A percentile compares a stretch with the other conserved stretches of the same genome.
Conservation (phyloP, 106 monocot species). For the Dendrobium huoshanense region DNA sequence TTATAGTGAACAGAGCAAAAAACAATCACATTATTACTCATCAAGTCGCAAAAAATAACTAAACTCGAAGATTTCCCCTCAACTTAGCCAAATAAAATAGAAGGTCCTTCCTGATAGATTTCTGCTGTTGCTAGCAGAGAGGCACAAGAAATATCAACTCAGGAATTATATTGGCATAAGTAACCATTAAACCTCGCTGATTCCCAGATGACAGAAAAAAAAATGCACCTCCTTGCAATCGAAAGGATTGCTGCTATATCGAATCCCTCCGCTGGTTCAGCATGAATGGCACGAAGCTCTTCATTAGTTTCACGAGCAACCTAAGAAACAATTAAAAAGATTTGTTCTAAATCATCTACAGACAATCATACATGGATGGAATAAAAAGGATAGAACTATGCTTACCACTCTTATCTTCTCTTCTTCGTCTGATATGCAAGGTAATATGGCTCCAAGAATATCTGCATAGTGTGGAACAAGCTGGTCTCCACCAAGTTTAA, state of each 20-base stretch:
- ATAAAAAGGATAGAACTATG: not conserved
- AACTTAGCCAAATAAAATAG: constrained; percentile 3
- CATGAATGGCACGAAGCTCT: constrained; percentile 72
- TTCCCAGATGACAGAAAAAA: constrained; percentile 13
- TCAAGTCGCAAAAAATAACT: not conserved
- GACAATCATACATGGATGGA: not conserved
- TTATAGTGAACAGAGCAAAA: not conserved
- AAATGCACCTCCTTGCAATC: constrained; percentile 76
- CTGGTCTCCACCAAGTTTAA: constrained; percentile 87
- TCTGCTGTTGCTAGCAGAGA: constrained; percentile 11
- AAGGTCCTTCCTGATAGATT: not conserved
- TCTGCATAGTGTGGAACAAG: constrained; percentile 92
- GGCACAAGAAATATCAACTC: constrained; percentile 14
- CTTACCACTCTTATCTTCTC: constrained; percentile 65
- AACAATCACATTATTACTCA: not conserved
- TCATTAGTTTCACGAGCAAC: constrained; percentile 99
- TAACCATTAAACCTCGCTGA: constrained; percentile 29
- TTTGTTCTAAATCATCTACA: not conserved
- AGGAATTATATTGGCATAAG: constrained; percentile 19
- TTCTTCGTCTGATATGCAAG: constrained; percentile 93
- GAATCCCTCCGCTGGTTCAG: constrained; percentile 80
- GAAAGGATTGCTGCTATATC: constrained; percentile 71
- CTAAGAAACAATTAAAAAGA: constrained; percentile 11
- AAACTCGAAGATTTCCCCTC: not conserved
- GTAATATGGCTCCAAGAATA: constrained; percentile 90